A percentile compares a stretch with the other conserved stretches of the same genome.
Evolutionary conservation across 1,139 yeast species (phyloP).

Genomic region (Wickerhamiella infanticola): DNA sequence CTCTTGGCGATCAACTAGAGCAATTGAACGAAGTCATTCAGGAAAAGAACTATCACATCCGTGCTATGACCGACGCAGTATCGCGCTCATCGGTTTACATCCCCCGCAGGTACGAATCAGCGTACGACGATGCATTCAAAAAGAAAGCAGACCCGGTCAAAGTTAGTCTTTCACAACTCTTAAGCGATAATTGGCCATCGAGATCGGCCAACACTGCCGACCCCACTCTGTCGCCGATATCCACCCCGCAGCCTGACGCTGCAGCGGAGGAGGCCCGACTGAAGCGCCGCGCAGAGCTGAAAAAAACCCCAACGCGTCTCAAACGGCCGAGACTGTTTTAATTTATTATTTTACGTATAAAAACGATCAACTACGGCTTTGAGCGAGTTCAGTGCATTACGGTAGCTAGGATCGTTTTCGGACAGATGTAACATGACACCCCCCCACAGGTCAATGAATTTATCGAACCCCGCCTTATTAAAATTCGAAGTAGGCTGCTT

Average conservation of each 20-base stretch:
- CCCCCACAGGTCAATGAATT: constrained; percentile 1
- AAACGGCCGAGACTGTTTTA: neutral
- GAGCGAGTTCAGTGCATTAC: neutral
- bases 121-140: neutral
- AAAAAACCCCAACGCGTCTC: neutral
- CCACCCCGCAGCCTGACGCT: neutral
- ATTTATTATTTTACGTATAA: neutral
- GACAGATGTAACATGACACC: neutral
- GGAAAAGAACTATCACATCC: constrained; percentile 2
- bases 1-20: neutral
- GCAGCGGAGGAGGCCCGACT: neutral
- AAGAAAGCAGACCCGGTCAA: neutral
- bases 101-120: neutral
- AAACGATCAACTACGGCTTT: neutral
- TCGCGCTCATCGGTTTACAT: neutral
- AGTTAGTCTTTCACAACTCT: no score
- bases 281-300: neutral
- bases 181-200: no score
- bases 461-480: neutral
- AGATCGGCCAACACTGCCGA: no score
- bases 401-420: neutral
- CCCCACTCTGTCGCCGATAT: no score
- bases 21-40: neutral
- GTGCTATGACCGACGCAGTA: constrained; percentile 1
- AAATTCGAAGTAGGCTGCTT: neutral